phyloP scores from a whole-genome alignment of 2,329 filamentous ascomycete species.

The Leptographium radiaticola region DNA sequence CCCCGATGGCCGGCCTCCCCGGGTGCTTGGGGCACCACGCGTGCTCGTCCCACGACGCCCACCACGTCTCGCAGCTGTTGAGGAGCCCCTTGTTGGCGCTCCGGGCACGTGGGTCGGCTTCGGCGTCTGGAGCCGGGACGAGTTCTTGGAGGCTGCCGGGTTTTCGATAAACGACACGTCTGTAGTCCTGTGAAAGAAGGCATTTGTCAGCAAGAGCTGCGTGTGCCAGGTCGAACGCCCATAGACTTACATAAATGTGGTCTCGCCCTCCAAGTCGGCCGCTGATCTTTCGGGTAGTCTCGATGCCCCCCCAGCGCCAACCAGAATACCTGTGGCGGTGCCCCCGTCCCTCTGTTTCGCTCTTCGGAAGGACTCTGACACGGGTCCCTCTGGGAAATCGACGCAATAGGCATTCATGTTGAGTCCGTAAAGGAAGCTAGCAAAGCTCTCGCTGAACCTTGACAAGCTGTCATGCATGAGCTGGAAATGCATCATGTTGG shows the following conservation, averaged over 20 bases:
- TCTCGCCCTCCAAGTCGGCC: conserved; percentile 45
- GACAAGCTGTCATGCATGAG: conserved; percentile 91
- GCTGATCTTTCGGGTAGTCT: conserved; percentile 17
- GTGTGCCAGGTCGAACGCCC: conserved; percentile 2
- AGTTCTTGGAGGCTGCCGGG: conserved; percentile 44
- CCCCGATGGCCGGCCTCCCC: conserved; percentile 28
- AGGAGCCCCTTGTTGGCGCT: conserved; percentile 24
- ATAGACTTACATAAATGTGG: conserved; percentile 71
- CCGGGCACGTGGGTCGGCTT: conserved; percentile 35
- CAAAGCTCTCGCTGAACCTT: conserved; percentile 91
- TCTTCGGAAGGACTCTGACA: conserved; percentile 68
- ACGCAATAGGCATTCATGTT: conserved; percentile 99
- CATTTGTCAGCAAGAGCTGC: neutral
- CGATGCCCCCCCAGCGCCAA: neutral
- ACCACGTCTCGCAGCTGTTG: conserved; percentile 17
- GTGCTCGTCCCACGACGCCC: conserved; percentile 19
- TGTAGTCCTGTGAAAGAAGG: conserved; percentile 50
- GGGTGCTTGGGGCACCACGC: conserved; percentile 19
- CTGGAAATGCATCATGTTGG: conserved; percentile 95
- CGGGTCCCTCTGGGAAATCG: conserved; percentile 86
- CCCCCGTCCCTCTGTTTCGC: conserved; percentile 43
- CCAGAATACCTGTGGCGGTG: neutral
- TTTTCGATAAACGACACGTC: conserved; percentile 88
- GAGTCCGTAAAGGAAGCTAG: conserved; percentile 84
- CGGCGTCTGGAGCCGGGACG: conserved; percentile 30